phyloP scores from a whole-genome alignment of 352 stramenopile genomes.

The Pythium angustatum region DNA sequence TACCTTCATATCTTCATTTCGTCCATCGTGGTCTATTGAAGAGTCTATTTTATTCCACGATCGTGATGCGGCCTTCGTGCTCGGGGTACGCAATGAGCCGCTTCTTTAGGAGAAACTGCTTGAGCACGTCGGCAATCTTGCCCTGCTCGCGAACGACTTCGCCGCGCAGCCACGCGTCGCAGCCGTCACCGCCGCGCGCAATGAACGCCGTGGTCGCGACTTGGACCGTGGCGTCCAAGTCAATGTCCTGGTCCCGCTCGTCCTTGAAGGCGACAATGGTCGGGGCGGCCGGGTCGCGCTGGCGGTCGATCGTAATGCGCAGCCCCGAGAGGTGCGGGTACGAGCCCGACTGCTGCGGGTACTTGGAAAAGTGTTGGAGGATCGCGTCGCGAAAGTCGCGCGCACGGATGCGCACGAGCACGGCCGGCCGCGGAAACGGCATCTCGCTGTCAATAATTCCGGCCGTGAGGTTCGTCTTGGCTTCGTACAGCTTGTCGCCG shows the following conservation, averaged over 20 bases:
- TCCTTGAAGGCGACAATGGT: conserved; percentile 48
- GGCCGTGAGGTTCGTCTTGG: conserved; percentile 66
- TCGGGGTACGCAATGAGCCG: conserved; percentile 61
- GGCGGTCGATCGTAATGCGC: conserved; percentile 39
- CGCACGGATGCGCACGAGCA: conserved; percentile 68
- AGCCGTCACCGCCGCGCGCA: conserved; percentile 72
- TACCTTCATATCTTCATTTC: too few species aligned
- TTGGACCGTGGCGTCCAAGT: conserved; percentile 51
- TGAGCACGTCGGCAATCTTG: conserved; percentile 63
- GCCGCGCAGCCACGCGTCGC: conserved; percentile 67
- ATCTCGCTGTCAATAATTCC: conserved; percentile 83
- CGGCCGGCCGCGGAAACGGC: conserved; percentile 75
- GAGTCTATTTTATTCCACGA: conserved; percentile 49
- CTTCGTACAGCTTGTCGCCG: conserved; percentile 75
- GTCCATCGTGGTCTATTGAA: too few species aligned
- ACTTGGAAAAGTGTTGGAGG: conserved; percentile 75
- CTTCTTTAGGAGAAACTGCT: conserved; percentile 42
- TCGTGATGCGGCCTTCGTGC: conserved; percentile 58
- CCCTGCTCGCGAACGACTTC: conserved; percentile 48
- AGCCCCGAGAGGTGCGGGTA: conserved; percentile 83
- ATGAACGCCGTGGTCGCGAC: conserved; percentile 86
- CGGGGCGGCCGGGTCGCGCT: conserved; percentile 15
- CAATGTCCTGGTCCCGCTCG: conserved; percentile 46
- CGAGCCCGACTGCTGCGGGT: conserved; percentile 70
- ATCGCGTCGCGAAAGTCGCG: conserved; percentile 70